phyloP scores from a whole-genome alignment of 2,329 filamentous ascomycete genomes.

The Daldinia sp. region DNA sequence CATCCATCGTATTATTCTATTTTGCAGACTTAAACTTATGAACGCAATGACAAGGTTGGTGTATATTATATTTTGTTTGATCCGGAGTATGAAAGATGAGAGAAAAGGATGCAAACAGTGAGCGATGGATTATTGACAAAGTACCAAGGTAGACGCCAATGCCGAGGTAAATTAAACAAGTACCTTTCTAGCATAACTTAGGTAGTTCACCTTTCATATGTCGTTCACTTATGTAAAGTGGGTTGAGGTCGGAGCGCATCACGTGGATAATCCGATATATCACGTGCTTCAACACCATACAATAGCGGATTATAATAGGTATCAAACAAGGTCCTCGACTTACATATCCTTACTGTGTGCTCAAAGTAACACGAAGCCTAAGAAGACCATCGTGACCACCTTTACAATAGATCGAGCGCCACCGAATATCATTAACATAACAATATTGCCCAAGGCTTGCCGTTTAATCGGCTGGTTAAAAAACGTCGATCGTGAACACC shows the following conservation, averaged over 20 bases:
- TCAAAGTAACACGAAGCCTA: not conserved
- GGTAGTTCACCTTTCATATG: no score
- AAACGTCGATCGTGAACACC: not conserved
- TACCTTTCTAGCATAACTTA: conserved; percentile 4
- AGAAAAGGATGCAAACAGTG: not conserved
- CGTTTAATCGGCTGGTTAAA: not conserved
- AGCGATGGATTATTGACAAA: no score
- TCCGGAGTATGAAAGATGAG: not conserved
- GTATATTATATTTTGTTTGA: not conserved
- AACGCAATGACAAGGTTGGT: not conserved
- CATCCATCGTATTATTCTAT: not conserved
- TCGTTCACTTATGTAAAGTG: not conserved
- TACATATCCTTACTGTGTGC: no score
- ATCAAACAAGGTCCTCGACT: no score
- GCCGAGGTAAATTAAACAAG: not conserved
- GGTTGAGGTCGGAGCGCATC: conserved; percentile 16
- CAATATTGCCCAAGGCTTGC: not conserved
- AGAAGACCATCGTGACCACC: not conserved
- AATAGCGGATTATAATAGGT: no score
- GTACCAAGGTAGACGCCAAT: no score
- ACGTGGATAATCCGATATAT: conserved; percentile 12
- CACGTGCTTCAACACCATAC: conserved; percentile 7
- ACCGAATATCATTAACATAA: not conserved
- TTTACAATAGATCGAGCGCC: not conserved
- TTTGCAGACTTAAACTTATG: not conserved